Percentiles rank a stretch among this genome's conserved stretches.
Evolutionary conservation across 495 filamentous ascomycete species (phyloP).

Genomic region (Aspergillus indologenus): DNA sequence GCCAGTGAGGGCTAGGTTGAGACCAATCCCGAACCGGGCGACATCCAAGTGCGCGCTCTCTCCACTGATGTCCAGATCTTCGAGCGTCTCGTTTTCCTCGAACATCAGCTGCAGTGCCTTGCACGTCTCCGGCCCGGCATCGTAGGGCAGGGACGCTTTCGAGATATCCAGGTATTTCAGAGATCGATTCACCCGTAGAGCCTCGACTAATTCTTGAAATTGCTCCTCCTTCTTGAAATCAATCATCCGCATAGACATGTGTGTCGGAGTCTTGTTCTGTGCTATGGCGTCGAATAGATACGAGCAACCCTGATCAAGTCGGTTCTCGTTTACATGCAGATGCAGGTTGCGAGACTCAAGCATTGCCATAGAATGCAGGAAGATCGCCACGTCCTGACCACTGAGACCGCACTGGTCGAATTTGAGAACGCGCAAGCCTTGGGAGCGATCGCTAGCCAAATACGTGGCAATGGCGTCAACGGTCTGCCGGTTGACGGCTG

Average conservation of each 20-base stretch:
- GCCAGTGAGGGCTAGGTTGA: conserved; percentile 73
- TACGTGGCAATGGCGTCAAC: conserved; percentile 61
- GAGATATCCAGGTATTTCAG: conserved; percentile 82
- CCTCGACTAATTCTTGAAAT: conserved; percentile 70
- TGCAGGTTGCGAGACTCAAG: conserved; percentile 64
- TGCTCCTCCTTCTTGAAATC: conserved; percentile 76
- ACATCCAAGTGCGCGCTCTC: conserved; percentile 87
- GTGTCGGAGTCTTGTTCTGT: conserved; percentile 61
- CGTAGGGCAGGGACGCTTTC: conserved; percentile 78
- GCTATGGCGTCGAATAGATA: conserved; percentile 67
- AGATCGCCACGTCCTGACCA: conserved; percentile 70
- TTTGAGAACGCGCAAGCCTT: conserved; percentile 61
- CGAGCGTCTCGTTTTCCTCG: conserved; percentile 70
- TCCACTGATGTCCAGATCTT: conserved; percentile 81
- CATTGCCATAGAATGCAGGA: conserved; percentile 70
- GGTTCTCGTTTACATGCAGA: conserved; percentile 77
- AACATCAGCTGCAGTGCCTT: conserved; percentile 72
- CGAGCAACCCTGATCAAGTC: conserved; percentile 68
- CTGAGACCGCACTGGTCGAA: conserved; percentile 80
- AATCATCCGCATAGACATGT: conserved; percentile 78
- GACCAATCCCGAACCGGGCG: conserved; percentile 75
- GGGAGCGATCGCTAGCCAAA: conserved; percentile 60
- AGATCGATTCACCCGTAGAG: conserved; percentile 69
- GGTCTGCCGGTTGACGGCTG: conserved; percentile 56
- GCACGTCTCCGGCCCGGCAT: conserved; percentile 71